Conservation (phyloP, 2,329 filamentous ascomycete species). For the Fusarium sp. region DNA sequence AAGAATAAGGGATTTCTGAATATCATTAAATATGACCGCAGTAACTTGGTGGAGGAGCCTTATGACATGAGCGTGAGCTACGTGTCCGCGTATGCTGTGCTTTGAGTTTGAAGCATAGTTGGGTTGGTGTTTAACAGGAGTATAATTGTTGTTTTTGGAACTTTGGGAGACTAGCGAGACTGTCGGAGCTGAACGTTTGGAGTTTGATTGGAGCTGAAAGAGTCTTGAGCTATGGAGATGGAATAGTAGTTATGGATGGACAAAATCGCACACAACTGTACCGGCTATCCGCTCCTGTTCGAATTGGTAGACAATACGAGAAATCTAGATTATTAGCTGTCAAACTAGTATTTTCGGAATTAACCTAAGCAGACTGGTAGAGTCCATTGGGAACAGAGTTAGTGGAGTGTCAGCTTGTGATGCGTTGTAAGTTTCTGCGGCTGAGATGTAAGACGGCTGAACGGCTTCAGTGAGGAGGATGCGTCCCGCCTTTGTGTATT, state of each 20-base stretch:
- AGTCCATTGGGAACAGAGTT: constrained; percentile 6
- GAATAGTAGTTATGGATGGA: background rate
- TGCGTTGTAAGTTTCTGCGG: constrained; percentile 4
- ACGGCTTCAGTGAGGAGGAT: background rate
- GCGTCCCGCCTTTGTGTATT: background rate
- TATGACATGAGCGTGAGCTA: constrained; percentile 93
- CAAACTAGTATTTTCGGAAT: constrained; percentile 2
- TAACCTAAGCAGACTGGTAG: background rate
- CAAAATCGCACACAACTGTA: background rate
- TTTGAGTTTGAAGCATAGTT: constrained; percentile 55
- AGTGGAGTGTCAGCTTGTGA: constrained; percentile 3
- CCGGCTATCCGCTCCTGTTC: background rate
- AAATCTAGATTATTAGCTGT: background rate
- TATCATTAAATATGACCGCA: constrained; percentile 89
- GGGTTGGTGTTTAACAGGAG: background rate
- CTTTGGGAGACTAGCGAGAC: background rate
- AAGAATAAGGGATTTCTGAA: constrained; percentile 68
- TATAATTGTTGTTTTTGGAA: background rate
- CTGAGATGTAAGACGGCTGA: constrained; percentile 11
- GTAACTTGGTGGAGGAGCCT: constrained; percentile 74
- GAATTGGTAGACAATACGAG: background rate
- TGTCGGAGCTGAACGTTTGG: background rate
- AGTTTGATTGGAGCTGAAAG: background rate
- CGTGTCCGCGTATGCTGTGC: constrained; percentile 86
- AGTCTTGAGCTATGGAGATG: background rate